Conservation (phyloP, 108 stramenopile genomes). For the Stephanodiscus triporus region DNA sequence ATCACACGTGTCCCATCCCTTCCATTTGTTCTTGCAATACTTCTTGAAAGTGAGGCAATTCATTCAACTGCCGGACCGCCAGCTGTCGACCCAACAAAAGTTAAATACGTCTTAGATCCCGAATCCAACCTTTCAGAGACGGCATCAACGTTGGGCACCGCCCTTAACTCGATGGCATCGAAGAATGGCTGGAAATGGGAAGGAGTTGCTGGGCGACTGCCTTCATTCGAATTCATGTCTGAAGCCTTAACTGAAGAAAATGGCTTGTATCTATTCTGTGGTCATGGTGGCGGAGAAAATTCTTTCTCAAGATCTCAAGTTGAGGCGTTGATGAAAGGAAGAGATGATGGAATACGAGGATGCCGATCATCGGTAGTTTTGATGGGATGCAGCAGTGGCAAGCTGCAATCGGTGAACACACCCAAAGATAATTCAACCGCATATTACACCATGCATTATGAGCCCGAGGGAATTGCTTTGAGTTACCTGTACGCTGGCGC, state of each 20-base stretch:
- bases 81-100: conserved; percentile 55
- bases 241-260: conserved; percentile 51
- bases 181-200: conserved; percentile 73
- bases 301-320: conserved; percentile 78
- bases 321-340: conserved; percentile 53
- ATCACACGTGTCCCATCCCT: conserved; percentile 91
- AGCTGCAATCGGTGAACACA: conserved; percentile 74
- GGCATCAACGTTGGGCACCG: conserved; percentile 66
- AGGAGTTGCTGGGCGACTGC: conserved; percentile 73
- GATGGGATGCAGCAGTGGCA: conserved; percentile 97
- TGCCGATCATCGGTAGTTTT: conserved; percentile 75
- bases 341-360: conserved; percentile 38
- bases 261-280: conserved; percentile 91
- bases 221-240: conserved; percentile 59
- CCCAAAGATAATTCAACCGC: conserved; percentile 47
- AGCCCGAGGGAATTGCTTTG: conserved; percentile 94
- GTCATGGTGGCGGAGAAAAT: conserved; percentile 94
- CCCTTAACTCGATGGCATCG: conserved; percentile 52
- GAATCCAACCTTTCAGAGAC: conserved; percentile 90
- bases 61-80: conserved; percentile 3
- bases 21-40: conserved; percentile 73
- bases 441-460: conserved; percentile 64
- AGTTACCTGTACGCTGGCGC: conserved; percentile 90
- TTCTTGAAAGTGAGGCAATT: conserved; percentile 43
- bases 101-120: conserved; percentile 91